Evolutionary conservation across 176 grass and related monocot species (phyloP).

Genomic region (Saccharum spontaneum): DNA sequence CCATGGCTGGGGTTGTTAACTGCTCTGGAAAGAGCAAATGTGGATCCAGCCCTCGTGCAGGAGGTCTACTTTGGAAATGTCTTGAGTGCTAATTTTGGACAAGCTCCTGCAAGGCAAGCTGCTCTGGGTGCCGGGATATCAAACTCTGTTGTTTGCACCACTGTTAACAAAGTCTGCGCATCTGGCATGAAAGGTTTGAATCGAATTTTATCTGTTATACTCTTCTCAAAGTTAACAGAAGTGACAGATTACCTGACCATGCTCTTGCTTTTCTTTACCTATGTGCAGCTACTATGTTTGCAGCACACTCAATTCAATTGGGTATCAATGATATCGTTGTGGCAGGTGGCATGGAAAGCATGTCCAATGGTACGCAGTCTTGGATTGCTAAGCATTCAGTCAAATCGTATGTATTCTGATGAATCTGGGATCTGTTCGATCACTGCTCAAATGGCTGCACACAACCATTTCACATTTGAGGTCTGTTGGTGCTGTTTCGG

Average conservation of each 20-base stretch:
- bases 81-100: constrained; percentile 92
- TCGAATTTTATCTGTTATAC: background rate
- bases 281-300: constrained; percentile 72
- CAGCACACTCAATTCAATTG: constrained; percentile 81
- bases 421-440: too few relatives aligned
- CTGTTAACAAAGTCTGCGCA: constrained; percentile 79
- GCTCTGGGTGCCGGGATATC: constrained; percentile 86
- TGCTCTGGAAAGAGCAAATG: constrained; percentile 72
- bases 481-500: too few relatives aligned
- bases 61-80: constrained; percentile 94
- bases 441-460: too few relatives aligned
- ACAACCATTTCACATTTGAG: too few relatives aligned
- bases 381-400: too few relatives aligned
- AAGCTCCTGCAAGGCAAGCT: constrained; percentile 87
- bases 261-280: background rate
- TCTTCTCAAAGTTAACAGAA: background rate
- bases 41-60: constrained; percentile 80
- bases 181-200: constrained; percentile 90
- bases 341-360: constrained; percentile 96
- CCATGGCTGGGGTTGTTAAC: constrained; percentile 30
- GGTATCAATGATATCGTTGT: constrained; percentile 90
- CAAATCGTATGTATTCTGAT: too few relatives aligned
- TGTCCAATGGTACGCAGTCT: constrained; percentile 59
- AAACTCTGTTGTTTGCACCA: constrained; percentile 75
- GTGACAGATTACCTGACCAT: background rate